Conservation (phyloP, 352 stramenopile species). For the Blastocystis sp. region DNA sequence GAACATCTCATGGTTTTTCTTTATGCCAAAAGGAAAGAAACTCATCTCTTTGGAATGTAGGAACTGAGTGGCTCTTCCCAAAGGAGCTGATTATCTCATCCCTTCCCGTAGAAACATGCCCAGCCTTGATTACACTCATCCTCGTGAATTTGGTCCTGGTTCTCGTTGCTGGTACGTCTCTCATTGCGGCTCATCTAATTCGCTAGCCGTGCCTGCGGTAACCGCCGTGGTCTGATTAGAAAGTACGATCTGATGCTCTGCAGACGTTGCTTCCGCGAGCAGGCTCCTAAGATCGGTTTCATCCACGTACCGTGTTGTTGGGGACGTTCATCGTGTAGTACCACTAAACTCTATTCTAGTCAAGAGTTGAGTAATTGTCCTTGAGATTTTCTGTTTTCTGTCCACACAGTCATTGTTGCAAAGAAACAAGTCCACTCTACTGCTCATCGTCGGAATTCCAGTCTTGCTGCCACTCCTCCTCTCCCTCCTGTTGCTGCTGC, state of each 20-base stretch:
- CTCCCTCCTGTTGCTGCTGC: background rate
- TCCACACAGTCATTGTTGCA: background rate
- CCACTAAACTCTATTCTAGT: conserved; percentile 37
- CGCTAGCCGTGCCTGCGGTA: conserved; percentile 73
- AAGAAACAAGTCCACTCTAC: background rate
- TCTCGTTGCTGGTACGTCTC: conserved; percentile 56
- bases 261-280: conserved; percentile 85
- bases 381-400: background rate
- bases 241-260: conserved; percentile 91
- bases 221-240: conserved; percentile 79
- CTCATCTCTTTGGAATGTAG: too few species aligned
- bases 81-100: too few species aligned
- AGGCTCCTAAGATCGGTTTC: conserved; percentile 84
- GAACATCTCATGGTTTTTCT: too few species aligned
- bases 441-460: conserved; percentile 35
- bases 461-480: background rate
- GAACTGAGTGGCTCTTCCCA: too few species aligned
- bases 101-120: conserved; percentile 28
- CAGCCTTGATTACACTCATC: conserved; percentile 61
- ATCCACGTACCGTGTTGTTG: conserved; percentile 13
- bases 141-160: conserved; percentile 60
- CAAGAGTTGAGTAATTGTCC: background rate
- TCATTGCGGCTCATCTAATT: background rate
- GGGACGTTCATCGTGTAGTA: background rate
- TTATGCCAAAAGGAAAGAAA: too few species aligned